Base-by-base conservation (phyloP, 2,329 filamentous ascomycete species). In the Aspergillus awamori region DNA sequence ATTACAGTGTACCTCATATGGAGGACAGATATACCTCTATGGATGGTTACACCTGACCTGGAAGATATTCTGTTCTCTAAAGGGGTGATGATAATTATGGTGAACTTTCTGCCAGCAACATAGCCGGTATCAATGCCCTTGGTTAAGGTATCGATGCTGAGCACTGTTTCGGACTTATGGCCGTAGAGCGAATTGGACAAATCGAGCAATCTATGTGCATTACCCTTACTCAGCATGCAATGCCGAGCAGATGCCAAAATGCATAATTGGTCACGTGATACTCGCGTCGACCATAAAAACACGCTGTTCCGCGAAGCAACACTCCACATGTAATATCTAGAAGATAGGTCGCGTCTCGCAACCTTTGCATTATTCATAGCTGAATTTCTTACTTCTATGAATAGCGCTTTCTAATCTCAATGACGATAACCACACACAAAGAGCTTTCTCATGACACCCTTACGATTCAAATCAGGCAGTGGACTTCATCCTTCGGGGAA, bases 91-190 rank as follows among this genome's bases (percentile, higher is more conserved):
- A 97, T 82, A 61, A 97, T 76, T 1, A 91, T 93, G 0, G 90
- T 92, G 65, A 99, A 80, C 63, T 86, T 82, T 1, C 87, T 88
- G 10, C 93, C 93, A 63, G 85, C 86, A 3, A 92, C 87, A 74
- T 94, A 98, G 0, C 88, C 89, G 0, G 90, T 91, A 76, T 98
- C 95, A 51, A 98, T 81, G 0, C 95, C 95, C 71, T 92, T 91
- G 4, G 89, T 90, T 76, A 91, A 96, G 53, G 84, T 81, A 54
- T 86, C 76, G 17, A 89, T 76, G 70, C 84, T 84, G 26, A 96
- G 83, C 0, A 92, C 93, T 2, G 79, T 79, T 69, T 88, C 88
- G 22, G 92, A 86, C 73, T 97, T 92, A 73, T 98, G 94, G 5
- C 93, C 93, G 76, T 96, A 97, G 60, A 96, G 0, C 20, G 20